phyloP scores from a whole-genome alignment of 345 rosid species.

The Moricandia arvensis region DNA sequence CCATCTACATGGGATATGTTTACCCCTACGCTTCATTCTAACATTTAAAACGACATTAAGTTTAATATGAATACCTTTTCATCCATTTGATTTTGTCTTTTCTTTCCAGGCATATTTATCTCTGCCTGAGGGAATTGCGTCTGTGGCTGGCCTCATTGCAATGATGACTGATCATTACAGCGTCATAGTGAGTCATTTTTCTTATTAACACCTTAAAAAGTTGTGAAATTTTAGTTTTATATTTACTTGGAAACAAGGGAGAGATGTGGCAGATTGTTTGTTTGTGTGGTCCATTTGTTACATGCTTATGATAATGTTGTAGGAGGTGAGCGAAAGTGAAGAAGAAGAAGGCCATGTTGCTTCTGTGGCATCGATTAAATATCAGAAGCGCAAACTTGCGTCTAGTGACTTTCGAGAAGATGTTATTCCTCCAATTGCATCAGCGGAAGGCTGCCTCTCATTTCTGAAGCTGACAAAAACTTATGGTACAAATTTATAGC shows the following conservation, averaged over 20 bases:
- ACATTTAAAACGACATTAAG: background rate
- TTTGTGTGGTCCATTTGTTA: background rate
- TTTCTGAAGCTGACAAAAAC: conserved; percentile 58
- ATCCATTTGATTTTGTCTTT: background rate
- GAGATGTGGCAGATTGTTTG: background rate
- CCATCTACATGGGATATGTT: too few species aligned
- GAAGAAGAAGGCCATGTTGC: conserved; percentile 61
- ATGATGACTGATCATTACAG: conserved; percentile 97
- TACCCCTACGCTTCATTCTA: background rate
- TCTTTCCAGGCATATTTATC: conserved; percentile 79
- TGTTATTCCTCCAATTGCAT: conserved; percentile 36
- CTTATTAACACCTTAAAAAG: background rate
- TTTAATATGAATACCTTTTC: background rate
- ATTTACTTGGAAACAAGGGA: background rate
- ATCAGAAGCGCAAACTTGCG: conserved; percentile 59
- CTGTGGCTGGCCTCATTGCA: conserved; percentile 88
- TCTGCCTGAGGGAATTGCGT: conserved; percentile 88
- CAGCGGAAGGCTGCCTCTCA: conserved; percentile 68
- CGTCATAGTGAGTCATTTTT: conserved; percentile 55
- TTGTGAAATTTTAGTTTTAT: background rate
- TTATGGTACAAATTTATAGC: conserved; percentile 48
- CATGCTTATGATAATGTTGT: conserved; percentile 17
- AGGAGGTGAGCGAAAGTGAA: conserved; percentile 81
- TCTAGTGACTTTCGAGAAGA: conserved; percentile 48
- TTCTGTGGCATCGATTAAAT: conserved; percentile 40